These are phyloP conservation scores for Fusarium nygamai DNA, from an alignment of 2,329 filamentous ascomycete genomes.

Conservation along the genomic window DNA sequence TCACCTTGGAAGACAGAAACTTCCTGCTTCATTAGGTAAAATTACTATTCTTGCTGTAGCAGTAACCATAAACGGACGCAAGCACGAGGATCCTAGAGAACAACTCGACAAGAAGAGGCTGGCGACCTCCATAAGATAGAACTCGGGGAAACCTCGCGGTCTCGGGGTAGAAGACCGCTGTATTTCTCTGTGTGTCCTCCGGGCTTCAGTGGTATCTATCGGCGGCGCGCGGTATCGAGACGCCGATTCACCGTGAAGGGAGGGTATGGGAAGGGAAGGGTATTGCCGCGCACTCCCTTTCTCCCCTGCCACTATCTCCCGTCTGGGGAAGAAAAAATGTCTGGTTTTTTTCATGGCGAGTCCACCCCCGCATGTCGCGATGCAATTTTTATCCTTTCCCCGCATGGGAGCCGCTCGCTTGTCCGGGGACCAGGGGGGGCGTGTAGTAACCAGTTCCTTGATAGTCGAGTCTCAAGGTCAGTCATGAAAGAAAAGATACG, in stretches of 20 bases:
- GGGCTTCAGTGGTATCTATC: constrained; percentile 11
- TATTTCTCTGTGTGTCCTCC: neutral
- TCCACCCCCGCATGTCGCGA: constrained; percentile 37
- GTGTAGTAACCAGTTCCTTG: constrained; percentile 3
- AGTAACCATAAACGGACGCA: constrained; percentile 6
- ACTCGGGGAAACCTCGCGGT: constrained; percentile 35
- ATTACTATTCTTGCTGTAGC: constrained; percentile 14
- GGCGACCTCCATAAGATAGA: neutral
- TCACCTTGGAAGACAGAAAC: constrained; percentile 14
- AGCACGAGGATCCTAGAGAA: neutral
- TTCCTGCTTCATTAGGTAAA: constrained; percentile 38
- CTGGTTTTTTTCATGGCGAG: constrained; percentile 8
- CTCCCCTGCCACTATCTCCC: constrained; percentile 1
- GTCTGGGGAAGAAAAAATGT: constrained; percentile 27
- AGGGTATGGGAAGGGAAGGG: constrained; percentile 1
- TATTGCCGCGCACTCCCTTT: neutral
- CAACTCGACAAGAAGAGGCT: neutral
- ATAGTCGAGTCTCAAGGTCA: constrained; percentile 2
- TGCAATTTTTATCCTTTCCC: constrained; percentile 32
- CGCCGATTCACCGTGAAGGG: constrained; percentile 27
- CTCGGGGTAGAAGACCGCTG: constrained; percentile 11
- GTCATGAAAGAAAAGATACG: constrained; percentile 5
- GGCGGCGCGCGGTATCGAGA: constrained; percentile 28
- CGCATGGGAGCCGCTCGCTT: constrained; percentile 40
- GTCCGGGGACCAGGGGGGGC: constrained; percentile 24